phyloP scores from a whole-genome alignment of 169 alveolate species.

The Miamiensis avidus region DNA sequence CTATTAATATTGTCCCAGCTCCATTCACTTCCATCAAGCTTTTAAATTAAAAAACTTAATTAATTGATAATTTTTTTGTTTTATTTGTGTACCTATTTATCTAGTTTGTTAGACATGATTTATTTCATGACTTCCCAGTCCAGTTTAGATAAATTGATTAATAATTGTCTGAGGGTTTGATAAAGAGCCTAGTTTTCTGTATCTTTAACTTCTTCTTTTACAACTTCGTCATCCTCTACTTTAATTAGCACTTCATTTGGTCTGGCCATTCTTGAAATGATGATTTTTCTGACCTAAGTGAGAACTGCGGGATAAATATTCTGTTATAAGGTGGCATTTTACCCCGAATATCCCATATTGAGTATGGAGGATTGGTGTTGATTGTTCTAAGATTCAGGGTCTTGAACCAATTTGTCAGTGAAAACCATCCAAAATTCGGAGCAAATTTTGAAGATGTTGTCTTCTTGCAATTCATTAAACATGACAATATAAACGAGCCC shows the following conservation, averaged over 20 bases:
- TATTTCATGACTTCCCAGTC: slow-evolving; percentile 94
- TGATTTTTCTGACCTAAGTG: slow-evolving; percentile 79
- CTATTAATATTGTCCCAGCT: slow-evolving; percentile 81
- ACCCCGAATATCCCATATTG: slow-evolving; percentile 1
- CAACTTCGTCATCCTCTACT: slow-evolving; percentile 88
- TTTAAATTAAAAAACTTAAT: slow-evolving; percentile 50
- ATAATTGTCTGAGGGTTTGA: slow-evolving; percentile 94
- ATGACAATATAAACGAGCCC: slow-evolving; percentile 50
- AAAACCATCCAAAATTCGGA: slow-evolving; percentile 97
- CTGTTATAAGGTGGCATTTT: slow-evolving; percentile 49
- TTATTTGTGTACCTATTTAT: slow-evolving; percentile 81
- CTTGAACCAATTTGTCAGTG: slow-evolving; percentile 80
- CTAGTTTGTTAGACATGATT: slow-evolving; percentile 90
- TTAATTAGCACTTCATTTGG: slow-evolving; percentile 92
- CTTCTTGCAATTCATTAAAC: slow-evolving; percentile 86
- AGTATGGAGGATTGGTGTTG: slow-evolving; percentile 34
- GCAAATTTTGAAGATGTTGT: slow-evolving; percentile 97
- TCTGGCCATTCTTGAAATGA: slow-evolving; percentile 95
- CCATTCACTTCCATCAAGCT: slow-evolving; percentile 60
- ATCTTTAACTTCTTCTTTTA: slow-evolving; percentile 88
- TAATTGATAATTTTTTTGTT: slow-evolving; percentile 75
- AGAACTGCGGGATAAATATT: slow-evolving; percentile 69
- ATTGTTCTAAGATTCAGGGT: slow-evolving; percentile 66
- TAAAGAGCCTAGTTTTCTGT: slow-evolving; percentile 96
- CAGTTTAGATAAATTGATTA: slow-evolving; percentile 94